These are phyloP conservation scores for Andrographis paniculata DNA, from an alignment of 305 asterid species.

Conservation along the genomic window DNA sequence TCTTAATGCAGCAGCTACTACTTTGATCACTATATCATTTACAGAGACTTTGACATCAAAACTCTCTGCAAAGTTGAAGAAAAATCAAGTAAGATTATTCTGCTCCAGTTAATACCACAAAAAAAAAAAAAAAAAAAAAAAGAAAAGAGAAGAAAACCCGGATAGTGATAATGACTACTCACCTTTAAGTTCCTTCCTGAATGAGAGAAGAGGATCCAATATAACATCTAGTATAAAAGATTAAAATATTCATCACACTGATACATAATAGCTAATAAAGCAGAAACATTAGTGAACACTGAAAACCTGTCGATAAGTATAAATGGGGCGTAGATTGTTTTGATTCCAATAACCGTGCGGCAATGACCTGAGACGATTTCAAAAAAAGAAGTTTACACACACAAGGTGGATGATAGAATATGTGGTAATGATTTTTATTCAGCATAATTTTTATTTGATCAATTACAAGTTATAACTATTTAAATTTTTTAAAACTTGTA, in stretches of 20 bases:
- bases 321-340: slow-evolving; percentile 89
- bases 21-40: slow-evolving; percentile 93
- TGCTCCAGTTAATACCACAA: slow-evolving; percentile 16
- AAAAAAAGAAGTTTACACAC: no score
- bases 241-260: slow-evolving; percentile 22
- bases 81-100: slow-evolving; percentile 21
- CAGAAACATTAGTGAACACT: slow-evolving; percentile 12
- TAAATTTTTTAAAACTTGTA: no score
- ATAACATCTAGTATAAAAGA: slow-evolving; percentile 61
- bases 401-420: no score
- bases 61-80: slow-evolving; percentile 57
- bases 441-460: no score
- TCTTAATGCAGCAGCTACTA: slow-evolving; percentile 73
- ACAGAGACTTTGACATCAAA: slow-evolving; percentile 93
- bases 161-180: no score
- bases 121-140: slow-evolving; percentile 7
- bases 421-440: no score
- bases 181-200: slow-evolving; percentile 97
- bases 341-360: slow-evolving; percentile 87
- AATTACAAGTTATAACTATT: no score
- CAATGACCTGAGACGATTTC: slow-evolving; percentile 54
- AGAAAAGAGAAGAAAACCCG: no score
- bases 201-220: slow-evolving; percentile 86
- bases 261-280: neutral
- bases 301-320: slow-evolving; percentile 80